phyloP scores from a whole-genome alignment of 805 yeast genomes.

The Yamadazyma olivae region DNA sequence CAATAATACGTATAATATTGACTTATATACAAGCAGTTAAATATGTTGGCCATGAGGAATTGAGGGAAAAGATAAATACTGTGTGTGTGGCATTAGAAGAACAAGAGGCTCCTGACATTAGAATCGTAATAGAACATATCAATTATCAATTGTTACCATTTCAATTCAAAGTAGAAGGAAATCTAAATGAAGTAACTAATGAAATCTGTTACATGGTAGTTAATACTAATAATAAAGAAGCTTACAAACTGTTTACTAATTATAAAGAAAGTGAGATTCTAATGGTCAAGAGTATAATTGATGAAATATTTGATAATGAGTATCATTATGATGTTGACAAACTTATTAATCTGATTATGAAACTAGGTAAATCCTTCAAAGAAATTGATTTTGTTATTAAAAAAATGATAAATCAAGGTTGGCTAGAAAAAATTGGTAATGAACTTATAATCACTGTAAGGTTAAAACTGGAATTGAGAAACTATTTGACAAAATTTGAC shows the following conservation, averaged over 20 bases:
- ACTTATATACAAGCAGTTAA: constrained; percentile 29
- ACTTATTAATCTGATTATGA: constrained; percentile 4
- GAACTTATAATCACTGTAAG: constrained; percentile 30
- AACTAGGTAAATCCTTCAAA: constrained; percentile 19
- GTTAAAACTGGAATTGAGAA: constrained; percentile 46
- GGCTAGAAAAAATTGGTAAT: constrained; percentile 5
- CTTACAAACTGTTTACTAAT: constrained; percentile 35
- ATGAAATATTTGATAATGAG: constrained; percentile 24
- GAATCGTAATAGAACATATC: background rate
- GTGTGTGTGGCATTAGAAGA: background rate
- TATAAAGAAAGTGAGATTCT: constrained; percentile 39
- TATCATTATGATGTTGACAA: constrained; percentile 5
- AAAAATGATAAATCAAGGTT: constrained; percentile 9
- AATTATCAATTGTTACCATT: background rate
- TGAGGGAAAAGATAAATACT: background rate
- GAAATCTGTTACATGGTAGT: constrained; percentile 34
- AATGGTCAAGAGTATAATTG: constrained; percentile 44
- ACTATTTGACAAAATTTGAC: constrained; percentile 33
- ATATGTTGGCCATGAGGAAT: constrained; percentile 13
- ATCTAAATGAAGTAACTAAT: constrained; percentile 32
- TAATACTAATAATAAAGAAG: constrained; percentile 25
- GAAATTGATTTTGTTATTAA: constrained; percentile 31
- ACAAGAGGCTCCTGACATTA: background rate
- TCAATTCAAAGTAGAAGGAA: constrained; percentile 43
- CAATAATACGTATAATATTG: constrained; percentile 13